Base-by-base conservation (phyloP, 2,329 filamentous ascomycete genomes). In the Scedosporium boydii region DNA sequence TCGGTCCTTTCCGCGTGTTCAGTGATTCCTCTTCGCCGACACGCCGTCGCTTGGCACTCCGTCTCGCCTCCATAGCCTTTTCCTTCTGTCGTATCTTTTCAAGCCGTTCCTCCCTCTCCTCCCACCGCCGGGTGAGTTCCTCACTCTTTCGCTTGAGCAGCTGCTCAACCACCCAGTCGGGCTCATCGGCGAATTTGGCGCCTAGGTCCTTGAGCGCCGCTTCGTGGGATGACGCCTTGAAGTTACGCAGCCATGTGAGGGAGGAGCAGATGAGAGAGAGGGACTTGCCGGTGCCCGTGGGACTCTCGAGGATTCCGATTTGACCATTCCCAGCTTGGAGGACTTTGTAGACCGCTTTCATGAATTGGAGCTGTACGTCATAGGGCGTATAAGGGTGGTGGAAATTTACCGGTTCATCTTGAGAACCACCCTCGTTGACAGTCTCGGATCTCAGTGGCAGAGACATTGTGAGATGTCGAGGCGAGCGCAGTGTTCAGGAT, bases 271-370 rank as follows among this genome's bases (percentile, higher is more conserved):
- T 95, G 29, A 97, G 80, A 66, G 93, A 96, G 55, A 97, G 76
- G 1, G 93, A 96, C 81, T 97, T 97, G 55, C 93, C 93, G 65
- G 85, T 89, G 73, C 93, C 93, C 51, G 93, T 97, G n/a, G 93
- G 93, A 56, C 91, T 96, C 71, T 97, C 93, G 56, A 97, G 87
- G 53, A 97, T 92, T 34, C 90, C 93, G 57, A 96, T 81, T 70
- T 93, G 90, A 7, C 90, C 88, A 51, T 88, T 74, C 4, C 83
- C 83, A 26, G 70, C 70, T 67, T 96, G 87, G 27, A 96, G 83
- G 64, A 91, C 90, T 59, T 85, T 76, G 71, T 96, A 96, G 4
- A 95, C 82, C 0, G 88, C 83, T 67, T 81, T 86, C 93, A 97
- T 97, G 70, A 97, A 96, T 67, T 93, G 80, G 55, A 88, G 80